Conservation (phyloP, 2,329 filamentous ascomycete species). For the Epichloe festucae region DNA sequence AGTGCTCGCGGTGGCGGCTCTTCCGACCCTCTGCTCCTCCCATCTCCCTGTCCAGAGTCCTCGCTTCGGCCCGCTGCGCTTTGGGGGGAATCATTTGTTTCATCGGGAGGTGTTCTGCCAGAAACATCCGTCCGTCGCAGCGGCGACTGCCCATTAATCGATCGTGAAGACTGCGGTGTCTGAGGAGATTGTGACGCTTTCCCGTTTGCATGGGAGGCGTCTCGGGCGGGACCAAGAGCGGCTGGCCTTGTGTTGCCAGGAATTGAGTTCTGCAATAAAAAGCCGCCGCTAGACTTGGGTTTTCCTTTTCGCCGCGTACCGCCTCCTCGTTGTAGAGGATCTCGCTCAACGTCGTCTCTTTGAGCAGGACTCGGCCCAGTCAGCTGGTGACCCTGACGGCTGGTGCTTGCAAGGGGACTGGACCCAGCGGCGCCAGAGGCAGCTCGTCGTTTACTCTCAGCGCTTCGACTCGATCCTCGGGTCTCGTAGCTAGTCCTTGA, state of each 20-base stretch:
- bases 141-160: neutral
- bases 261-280: constrained; percentile 38
- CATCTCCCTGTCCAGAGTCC: neutral
- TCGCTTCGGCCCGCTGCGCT: neutral
- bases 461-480: constrained; percentile 27
- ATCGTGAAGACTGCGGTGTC: constrained; percentile 1
- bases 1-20: neutral
- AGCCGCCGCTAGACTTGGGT: constrained; percentile 34
- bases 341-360: neutral
- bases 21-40: neutral
- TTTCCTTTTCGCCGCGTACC: constrained; percentile 24
- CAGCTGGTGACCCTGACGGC: constrained; percentile 5
- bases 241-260: constrained; percentile 19
- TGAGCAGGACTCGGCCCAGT: constrained; percentile 1
- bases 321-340: constrained; percentile 10
- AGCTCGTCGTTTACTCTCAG: neutral
- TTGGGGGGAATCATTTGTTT: neutral
- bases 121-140: neutral
- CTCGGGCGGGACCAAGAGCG: constrained; percentile 16
- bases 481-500: constrained; percentile 24
- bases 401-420: constrained; percentile 8
- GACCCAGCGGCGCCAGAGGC: constrained; percentile 13
- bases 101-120: neutral
- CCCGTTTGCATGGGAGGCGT: constrained; percentile 11
- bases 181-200: constrained; percentile 6